Evolutionary conservation across 768 basidiomycete species (phyloP).

Genomic region (Suillus brevipes): DNA sequence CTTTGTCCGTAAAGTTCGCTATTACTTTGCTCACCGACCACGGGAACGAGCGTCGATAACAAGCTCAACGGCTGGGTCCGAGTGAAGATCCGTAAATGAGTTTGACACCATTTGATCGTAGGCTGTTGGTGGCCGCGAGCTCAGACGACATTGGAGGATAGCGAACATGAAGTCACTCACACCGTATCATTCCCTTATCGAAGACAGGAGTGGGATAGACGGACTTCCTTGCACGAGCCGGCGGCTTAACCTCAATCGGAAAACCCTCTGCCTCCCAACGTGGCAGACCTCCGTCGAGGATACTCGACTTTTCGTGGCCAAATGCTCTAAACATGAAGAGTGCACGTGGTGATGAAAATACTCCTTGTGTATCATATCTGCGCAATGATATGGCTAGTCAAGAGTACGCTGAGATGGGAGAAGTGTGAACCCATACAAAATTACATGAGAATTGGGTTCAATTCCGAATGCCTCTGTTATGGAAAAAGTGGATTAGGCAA

Average conservation of each 20-base stretch:
- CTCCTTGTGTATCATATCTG: slow-evolving; percentile 87
- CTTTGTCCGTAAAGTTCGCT: slow-evolving; percentile 3
- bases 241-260: slow-evolving; percentile 42
- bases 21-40: slow-evolving; percentile 58
- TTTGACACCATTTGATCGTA: slow-evolving; percentile 84
- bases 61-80: slow-evolving; percentile 53
- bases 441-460: slow-evolving; percentile 69
- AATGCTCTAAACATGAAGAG: slow-evolving; percentile 94
- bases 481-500: slow-evolving; percentile 12
- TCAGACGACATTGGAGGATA: slow-evolving; percentile 32
- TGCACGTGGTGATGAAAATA: slow-evolving; percentile 91
- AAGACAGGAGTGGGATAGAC: slow-evolving; percentile 57
- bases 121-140: slow-evolving; percentile 41
- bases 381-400: slow-evolving; percentile 14
- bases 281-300: slow-evolving; percentile 92
- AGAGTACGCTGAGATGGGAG: slow-evolving; percentile 6
- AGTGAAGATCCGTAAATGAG: slow-evolving; percentile 46
- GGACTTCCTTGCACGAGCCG: slow-evolving; percentile 24
- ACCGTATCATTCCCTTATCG: slow-evolving; percentile 48
- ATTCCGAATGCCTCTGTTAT: slow-evolving; percentile 71
- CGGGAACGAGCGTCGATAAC: slow-evolving; percentile 86
- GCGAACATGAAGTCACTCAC: slow-evolving; percentile 32
- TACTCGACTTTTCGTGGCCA: slow-evolving; percentile 81
- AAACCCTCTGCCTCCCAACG: slow-evolving; percentile 72
- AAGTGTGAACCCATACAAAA: slow-evolving; percentile 54